Conservation (phyloP, 2,329 filamentous ascomycete species). For the Pestalotiopsis sp. region DNA sequence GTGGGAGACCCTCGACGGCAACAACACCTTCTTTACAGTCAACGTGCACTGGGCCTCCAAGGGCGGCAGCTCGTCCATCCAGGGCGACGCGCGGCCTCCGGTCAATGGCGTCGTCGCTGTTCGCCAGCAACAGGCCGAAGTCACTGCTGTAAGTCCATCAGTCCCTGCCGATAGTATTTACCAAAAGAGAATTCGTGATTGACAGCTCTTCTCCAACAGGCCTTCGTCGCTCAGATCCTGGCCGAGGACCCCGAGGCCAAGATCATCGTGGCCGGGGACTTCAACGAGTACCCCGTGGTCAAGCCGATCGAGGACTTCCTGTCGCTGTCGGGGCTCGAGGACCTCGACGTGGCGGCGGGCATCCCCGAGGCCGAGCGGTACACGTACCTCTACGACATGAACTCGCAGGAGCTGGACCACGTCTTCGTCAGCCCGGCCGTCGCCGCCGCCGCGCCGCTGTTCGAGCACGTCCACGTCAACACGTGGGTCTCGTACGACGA, state of each 20-base stretch:
- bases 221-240: constrained; percentile 62
- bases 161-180: neutral
- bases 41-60: constrained; percentile 73
- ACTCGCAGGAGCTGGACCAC: constrained; percentile 71
- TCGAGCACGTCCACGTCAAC: constrained; percentile 73
- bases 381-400: constrained; percentile 72
- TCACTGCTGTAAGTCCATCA: constrained; percentile 53
- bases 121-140: constrained; percentile 57
- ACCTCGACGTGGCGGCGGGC: constrained; percentile 62
- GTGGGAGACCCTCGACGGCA: constrained; percentile 61
- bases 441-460: constrained; percentile 42
- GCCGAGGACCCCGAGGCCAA: constrained; percentile 55
- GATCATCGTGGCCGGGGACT: constrained; percentile 68
- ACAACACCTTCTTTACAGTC: constrained; percentile 66
- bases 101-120: constrained; percentile 65
- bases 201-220: constrained; percentile 25
- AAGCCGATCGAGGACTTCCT: constrained; percentile 59
- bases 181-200: neutral
- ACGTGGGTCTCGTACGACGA: constrained; percentile 63
- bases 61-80: constrained; percentile 64
- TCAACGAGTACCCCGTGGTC: constrained; percentile 72
- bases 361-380: constrained; percentile 63
- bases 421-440: constrained; percentile 65
- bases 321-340: constrained; percentile 55
- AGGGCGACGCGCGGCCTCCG: constrained; percentile 68